Conservation (phyloP, 345 rosid species). For the Bruguiera sexangula region DNA sequence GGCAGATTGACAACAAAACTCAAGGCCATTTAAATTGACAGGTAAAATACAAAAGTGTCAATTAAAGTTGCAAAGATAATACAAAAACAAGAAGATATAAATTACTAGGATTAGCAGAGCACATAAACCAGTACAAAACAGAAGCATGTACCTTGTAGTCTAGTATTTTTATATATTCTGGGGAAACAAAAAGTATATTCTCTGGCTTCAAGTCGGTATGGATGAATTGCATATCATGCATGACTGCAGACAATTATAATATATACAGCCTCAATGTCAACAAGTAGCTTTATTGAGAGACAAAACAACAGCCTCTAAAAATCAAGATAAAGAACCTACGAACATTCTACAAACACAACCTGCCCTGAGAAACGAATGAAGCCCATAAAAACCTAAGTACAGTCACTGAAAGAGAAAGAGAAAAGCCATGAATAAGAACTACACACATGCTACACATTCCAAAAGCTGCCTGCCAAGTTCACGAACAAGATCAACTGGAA, state of each 20-base stretch:
- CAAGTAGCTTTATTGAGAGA: neutral
- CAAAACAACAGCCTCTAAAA: slow-evolving; percentile 2
- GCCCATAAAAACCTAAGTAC: slow-evolving; percentile 15
- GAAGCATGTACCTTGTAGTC: slow-evolving; percentile 46
- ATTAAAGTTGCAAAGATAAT: neutral
- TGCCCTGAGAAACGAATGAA: neutral
- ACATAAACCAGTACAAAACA: neutral
- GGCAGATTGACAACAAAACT: slow-evolving; percentile 7
- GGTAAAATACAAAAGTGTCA: neutral
- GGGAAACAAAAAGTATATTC: slow-evolving; percentile 56
- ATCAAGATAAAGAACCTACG: neutral
- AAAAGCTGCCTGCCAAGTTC: slow-evolving; percentile 73
- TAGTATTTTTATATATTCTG: slow-evolving; percentile 57
- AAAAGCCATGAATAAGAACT: slow-evolving; percentile 25
- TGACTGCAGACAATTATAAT: slow-evolving; percentile 42
- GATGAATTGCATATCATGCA: slow-evolving; percentile 62
- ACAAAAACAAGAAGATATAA: slow-evolving; percentile 4
- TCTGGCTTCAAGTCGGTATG: slow-evolving; percentile 74
- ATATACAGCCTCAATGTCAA: slow-evolving; percentile 4
- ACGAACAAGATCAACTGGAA: slow-evolving; percentile 69
- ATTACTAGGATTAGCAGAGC: neutral
- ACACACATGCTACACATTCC: slow-evolving; percentile 81
- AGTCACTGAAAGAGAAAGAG: slow-evolving; percentile 14
- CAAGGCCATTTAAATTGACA: neutral
- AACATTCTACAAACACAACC: neutral